phyloP scores from a whole-genome alignment of 108 stramenopile species.

The Discostella stelligeroides region DNA sequence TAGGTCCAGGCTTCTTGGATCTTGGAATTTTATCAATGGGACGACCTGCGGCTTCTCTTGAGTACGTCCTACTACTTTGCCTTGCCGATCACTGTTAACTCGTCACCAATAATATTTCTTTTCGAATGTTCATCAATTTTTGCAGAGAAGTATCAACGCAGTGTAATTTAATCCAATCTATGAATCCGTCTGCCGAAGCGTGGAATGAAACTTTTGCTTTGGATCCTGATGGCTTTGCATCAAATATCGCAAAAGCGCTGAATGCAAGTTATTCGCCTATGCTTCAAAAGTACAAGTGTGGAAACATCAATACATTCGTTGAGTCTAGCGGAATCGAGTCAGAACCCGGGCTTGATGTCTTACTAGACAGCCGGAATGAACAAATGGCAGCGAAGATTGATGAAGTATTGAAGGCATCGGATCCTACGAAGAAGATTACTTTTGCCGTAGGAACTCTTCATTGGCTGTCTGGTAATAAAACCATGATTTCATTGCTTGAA shows the following conservation, averaged over 20 bases:
- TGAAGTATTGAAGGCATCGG: background rate
- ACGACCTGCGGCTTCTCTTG: background rate
- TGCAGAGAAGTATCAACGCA: background rate
- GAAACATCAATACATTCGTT: background rate
- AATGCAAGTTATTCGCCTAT: background rate
- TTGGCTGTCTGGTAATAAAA: conserved; percentile 16
- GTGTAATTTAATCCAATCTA: background rate
- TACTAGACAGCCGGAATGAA: background rate
- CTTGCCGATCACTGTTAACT: too few relatives aligned
- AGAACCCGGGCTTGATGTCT: conserved; percentile 7
- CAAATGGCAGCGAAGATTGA: conserved; percentile 31
- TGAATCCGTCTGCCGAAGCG: background rate
- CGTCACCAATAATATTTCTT: too few relatives aligned
- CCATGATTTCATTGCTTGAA: conserved; percentile 11
- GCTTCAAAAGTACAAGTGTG: conserved; percentile 2
- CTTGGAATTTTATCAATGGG: background rate
- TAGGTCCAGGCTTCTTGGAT: background rate
- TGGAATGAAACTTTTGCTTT: background rate
- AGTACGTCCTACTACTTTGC: background rate
- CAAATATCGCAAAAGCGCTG: background rate
- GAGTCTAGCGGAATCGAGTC: background rate
- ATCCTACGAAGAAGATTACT: conserved; percentile 8
- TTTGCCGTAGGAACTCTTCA: conserved; percentile 24
- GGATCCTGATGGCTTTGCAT: too few relatives aligned
- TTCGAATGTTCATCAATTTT: too few relatives aligned